Conservation (phyloP, 495 filamentous ascomycete species). For the Annulohypoxylon nitens region DNA sequence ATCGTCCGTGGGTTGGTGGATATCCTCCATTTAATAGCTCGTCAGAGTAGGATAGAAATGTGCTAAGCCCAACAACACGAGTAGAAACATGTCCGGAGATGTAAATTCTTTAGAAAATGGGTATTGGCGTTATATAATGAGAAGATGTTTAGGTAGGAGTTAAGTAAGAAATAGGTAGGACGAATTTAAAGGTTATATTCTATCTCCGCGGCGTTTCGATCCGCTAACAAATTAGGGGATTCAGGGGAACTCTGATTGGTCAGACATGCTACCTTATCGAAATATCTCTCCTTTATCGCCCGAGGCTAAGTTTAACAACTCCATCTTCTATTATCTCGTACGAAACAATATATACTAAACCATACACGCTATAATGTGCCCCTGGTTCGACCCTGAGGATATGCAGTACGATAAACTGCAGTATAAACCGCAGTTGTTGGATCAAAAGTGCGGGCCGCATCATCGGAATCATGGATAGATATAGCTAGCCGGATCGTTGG, state of each 20-base stretch:
- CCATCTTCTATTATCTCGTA: neutral
- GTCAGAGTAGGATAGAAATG: neutral
- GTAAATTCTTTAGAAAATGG: slow-evolving; percentile 14
- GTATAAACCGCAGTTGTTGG: neutral
- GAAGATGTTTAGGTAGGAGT: no score
- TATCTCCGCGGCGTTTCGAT: slow-evolving; percentile 39
- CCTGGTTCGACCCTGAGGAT: neutral
- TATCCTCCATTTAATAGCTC: neutral
- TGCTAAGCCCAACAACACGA: neutral
- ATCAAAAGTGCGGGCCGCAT: neutral
- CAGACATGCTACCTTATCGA: slow-evolving; percentile 32
- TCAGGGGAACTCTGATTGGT: slow-evolving; percentile 21
- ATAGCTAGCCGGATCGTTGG: neutral
- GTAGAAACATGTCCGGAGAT: slow-evolving; percentile 31
- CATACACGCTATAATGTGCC: neutral
- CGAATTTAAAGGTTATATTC: slow-evolving; percentile 11
- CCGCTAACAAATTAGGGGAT: slow-evolving; percentile 1
- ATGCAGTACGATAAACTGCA: neutral
- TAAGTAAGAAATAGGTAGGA: neutral
- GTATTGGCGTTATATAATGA: slow-evolving; percentile 23
- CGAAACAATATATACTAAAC: slow-evolving; percentile 3
- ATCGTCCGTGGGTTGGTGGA: slow-evolving; percentile 5
- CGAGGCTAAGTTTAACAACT: slow-evolving; percentile 19
- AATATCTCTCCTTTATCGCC: slow-evolving; percentile 7
- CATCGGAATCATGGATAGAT: neutral